A percentile compares a stretch with the other conserved stretches of the same genome.
These are phyloP conservation scores for Penicillium sp. DNA, from an alignment of 2,329 filamentous ascomycete species.

Conservation along the genomic window DNA sequence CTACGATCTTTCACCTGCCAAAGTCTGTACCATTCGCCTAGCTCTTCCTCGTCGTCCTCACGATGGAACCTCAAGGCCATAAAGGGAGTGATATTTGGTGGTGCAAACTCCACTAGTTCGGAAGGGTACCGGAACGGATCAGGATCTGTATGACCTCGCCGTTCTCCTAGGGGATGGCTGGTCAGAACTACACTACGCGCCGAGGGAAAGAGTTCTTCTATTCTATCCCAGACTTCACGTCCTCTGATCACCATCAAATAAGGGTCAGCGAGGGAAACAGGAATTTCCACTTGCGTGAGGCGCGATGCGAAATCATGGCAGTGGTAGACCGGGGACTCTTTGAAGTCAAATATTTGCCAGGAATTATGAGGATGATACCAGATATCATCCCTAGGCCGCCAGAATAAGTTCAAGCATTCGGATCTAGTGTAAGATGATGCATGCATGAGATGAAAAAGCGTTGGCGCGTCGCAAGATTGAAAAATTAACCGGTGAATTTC, in stretches of 20 bases:
- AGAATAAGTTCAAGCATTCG: not conserved
- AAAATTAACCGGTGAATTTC: not conserved
- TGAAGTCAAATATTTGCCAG: not conserved
- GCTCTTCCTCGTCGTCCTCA: too few relatives aligned
- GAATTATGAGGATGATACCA: not conserved
- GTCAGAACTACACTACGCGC: not conserved
- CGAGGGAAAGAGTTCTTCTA: not conserved
- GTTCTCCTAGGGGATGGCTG: not conserved
- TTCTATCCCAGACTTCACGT: not conserved
- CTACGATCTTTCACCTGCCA: not conserved
- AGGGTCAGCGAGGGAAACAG: not conserved
- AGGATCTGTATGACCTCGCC: not conserved
- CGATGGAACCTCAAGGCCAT: not conserved
- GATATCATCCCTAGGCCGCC: not conserved
- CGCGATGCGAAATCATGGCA: not conserved
- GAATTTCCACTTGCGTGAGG: not conserved
- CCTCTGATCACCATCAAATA: not conserved
- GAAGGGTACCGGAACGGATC: not conserved
- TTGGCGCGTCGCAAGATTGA: not conserved
- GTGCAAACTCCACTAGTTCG: not conserved
- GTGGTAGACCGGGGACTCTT: not conserved
- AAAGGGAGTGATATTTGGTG: not conserved
- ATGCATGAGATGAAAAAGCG: slow-evolving; percentile 1
- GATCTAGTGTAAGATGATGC: not conserved
- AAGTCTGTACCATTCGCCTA: not conserved